Conservation (phyloP, 1,284 basidiomycete genomes). For the Coniophora puteana region DNA sequence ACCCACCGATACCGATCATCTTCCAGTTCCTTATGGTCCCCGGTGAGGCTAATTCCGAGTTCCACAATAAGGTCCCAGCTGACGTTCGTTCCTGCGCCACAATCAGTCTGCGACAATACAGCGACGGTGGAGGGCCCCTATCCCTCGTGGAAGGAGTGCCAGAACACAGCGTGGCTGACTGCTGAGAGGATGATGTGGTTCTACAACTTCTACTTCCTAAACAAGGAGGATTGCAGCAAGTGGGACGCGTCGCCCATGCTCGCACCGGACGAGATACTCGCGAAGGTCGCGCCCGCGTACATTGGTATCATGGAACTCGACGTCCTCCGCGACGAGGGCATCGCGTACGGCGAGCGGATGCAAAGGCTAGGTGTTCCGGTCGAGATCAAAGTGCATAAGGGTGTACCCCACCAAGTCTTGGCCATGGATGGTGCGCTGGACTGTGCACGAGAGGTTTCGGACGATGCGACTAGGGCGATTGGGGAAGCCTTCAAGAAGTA, state of each 20-base stretch:
- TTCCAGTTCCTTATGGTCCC: constrained; percentile 70
- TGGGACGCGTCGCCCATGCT: constrained; percentile 71
- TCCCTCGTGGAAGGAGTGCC: constrained; percentile 56
- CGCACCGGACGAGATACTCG: constrained; percentile 53
- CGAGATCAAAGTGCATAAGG: constrained; percentile 53
- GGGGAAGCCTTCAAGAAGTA: constrained; percentile 41
- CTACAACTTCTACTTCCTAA: constrained; percentile 62
- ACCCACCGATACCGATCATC: constrained; percentile 50
- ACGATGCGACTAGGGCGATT: constrained; percentile 50
- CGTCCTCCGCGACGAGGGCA: constrained; percentile 64
- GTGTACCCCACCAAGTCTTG: constrained; percentile 66
- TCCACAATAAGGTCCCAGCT: too few species aligned
- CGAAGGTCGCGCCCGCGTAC: constrained; percentile 53
- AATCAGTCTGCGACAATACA: constrained; percentile 31
- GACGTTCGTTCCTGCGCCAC: too few species aligned
- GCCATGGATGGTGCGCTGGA: constrained; percentile 63
- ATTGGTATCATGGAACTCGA: constrained; percentile 65
- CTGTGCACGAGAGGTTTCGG: constrained; percentile 48
- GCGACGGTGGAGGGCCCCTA: constrained; percentile 31
- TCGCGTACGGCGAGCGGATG: constrained; percentile 62
- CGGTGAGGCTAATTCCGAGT: too few species aligned
- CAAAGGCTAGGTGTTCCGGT: constrained; percentile 49
- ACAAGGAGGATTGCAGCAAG: constrained; percentile 51
- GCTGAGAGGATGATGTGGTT: constrained; percentile 74
- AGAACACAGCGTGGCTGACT: constrained; percentile 54